phyloP scores from a whole-genome alignment of 1,139 yeast species.

The Maudiozyma humilis region DNA sequence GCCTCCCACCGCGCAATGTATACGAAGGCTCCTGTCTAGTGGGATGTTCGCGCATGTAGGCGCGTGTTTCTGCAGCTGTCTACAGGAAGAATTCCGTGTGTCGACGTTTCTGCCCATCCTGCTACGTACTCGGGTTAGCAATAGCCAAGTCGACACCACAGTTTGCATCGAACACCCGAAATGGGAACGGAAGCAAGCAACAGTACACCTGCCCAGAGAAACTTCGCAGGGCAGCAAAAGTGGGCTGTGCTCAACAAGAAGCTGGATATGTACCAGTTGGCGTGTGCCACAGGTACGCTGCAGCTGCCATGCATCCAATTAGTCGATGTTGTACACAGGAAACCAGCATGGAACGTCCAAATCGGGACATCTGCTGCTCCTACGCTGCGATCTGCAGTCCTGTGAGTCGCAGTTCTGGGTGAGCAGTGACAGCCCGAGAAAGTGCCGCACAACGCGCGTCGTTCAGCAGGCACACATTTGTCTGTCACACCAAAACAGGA shows the following conservation, averaged over 20 bases:
- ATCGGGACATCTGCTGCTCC: background rate
- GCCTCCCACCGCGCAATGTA: too few relatives aligned
- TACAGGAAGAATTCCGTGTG: too few relatives aligned
- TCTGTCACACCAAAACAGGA: background rate
- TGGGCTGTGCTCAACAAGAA: background rate
- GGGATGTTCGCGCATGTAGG: too few relatives aligned
- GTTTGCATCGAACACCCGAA: too few relatives aligned
- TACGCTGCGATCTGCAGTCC: background rate
- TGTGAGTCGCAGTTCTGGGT: background rate
- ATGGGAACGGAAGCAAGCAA: too few relatives aligned
- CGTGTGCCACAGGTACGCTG: background rate
- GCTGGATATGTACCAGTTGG: background rate
- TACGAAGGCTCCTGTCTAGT: too few relatives aligned
- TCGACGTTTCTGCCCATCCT: too few relatives aligned
- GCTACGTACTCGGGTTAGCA: too few relatives aligned
- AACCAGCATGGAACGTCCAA: background rate
- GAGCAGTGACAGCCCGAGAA: background rate
- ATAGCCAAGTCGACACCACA: too few relatives aligned
- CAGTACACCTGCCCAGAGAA: too few relatives aligned
- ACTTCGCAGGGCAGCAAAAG: too few relatives aligned
- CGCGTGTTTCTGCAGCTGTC: too few relatives aligned
- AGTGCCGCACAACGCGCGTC: background rate
- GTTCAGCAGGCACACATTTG: background rate
- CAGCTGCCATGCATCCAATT: background rate
- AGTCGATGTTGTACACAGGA: background rate